These are phyloP conservation scores for Xylariaceae sp. DNA, from an alignment of 2,329 filamentous ascomycete genomes.

Conservation along the genomic window DNA sequence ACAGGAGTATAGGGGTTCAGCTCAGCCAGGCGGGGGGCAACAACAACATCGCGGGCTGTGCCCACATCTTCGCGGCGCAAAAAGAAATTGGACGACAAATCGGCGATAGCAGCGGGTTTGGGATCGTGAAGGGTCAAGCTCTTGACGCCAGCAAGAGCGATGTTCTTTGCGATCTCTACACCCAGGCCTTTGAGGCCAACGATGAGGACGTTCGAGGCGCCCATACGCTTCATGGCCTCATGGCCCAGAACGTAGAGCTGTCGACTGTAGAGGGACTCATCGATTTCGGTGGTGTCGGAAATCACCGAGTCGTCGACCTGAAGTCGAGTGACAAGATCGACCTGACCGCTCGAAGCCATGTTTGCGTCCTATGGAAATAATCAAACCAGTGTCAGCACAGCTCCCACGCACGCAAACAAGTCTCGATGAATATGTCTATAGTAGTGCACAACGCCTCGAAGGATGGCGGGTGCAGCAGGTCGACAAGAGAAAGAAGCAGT, in stretches of 20 bases:
- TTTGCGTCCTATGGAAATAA: conserved; percentile 41
- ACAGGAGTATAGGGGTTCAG: conserved; percentile 96
- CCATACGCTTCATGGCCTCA: conserved; percentile 98
- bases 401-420: neutral
- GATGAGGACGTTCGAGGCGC: conserved; percentile 88
- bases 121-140: conserved; percentile 92
- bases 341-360: conserved; percentile 43
- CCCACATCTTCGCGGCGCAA: conserved; percentile 82
- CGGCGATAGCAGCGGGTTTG: conserved; percentile 72
- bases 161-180: conserved; percentile 98
- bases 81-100: conserved; percentile 97
- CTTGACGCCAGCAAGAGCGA: conserved; percentile 96
- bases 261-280: conserved; percentile 68
- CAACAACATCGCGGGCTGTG: conserved; percentile 81
- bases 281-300: conserved; percentile 54
- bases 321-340: conserved; percentile 60
- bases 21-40: conserved; percentile 84
- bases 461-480: no score
- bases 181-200: conserved; percentile 89
- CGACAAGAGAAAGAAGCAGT: no score
- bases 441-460: neutral
- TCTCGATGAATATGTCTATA: neutral
- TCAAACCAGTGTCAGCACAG: conserved; percentile 16
- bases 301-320: conserved; percentile 58
- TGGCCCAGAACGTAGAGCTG: conserved; percentile 68